These are phyloP conservation scores for Hymenoscyphus fraxineus DNA, from an alignment of 2,329 filamentous ascomycete species.

Conservation along the genomic window DNA sequence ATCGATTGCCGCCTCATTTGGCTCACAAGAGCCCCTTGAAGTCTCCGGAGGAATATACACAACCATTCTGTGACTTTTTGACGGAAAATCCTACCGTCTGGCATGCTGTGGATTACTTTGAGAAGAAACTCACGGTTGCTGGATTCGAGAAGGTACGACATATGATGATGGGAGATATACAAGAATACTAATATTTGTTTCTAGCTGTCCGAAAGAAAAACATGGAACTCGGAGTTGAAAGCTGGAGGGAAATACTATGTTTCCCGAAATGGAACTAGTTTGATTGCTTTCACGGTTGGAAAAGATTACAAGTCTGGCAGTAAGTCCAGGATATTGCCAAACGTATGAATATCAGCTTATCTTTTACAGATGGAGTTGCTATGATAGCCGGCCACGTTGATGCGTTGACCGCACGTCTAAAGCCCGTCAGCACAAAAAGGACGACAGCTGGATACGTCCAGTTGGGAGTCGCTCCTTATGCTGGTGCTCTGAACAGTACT, in stretches of 20 bases:
- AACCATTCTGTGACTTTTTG: slow-evolving; percentile 85
- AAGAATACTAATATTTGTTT: slow-evolving; percentile 18
- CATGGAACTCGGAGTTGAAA: slow-evolving; percentile 70
- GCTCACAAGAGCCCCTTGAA: slow-evolving; percentile 17
- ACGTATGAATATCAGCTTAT: background rate
- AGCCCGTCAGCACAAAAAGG: slow-evolving; percentile 84
- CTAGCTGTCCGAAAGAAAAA: slow-evolving; percentile 71
- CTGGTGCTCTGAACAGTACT: slow-evolving; percentile 78
- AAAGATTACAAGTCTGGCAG: slow-evolving; percentile 70
- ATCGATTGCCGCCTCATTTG: background rate
- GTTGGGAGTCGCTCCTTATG: slow-evolving; percentile 89
- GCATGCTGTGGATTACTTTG: slow-evolving; percentile 79
- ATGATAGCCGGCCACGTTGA: slow-evolving; percentile 93
- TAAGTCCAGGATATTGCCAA: background rate
- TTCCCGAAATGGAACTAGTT: slow-evolving; percentile 77
- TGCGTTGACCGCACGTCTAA: slow-evolving; percentile 83
- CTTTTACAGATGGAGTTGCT: slow-evolving; percentile 64
- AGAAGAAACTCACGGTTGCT: slow-evolving; percentile 62
- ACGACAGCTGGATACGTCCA: slow-evolving; percentile 82
- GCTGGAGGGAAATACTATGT: slow-evolving; percentile 85
- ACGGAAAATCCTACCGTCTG: slow-evolving; percentile 89
- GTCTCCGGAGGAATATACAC: slow-evolving; percentile 63
- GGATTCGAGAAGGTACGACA: slow-evolving; percentile 67
- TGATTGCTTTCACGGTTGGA: slow-evolving; percentile 84
- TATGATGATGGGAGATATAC: background rate